phyloP scores from a whole-genome alignment of 2,329 filamentous ascomycete species.

The Fusarium palustre region DNA sequence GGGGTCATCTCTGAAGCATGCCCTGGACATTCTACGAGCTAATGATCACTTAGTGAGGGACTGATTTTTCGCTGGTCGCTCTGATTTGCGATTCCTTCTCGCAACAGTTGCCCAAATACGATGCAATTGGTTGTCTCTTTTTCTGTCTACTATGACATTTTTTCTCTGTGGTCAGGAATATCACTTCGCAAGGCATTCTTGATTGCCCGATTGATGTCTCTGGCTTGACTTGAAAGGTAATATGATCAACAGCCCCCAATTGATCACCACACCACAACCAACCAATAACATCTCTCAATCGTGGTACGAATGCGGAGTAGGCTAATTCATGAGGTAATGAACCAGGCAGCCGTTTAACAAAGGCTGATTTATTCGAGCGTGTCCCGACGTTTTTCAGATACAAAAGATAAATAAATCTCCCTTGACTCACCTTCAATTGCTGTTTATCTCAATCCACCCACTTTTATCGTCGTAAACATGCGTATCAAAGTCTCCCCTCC shows the following conservation, averaged over 20 bases:
- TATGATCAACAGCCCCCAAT: neutral
- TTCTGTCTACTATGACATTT: neutral
- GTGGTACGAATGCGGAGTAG: neutral
- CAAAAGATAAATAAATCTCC: too few relatives aligned
- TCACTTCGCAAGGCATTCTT: neutral
- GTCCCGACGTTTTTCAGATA: neutral
- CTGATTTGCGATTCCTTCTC: neutral
- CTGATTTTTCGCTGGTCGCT: neutral
- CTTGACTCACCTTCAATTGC: fast-evolving
- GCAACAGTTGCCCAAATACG: neutral
- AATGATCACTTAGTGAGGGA: neutral
- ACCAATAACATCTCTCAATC: neutral
- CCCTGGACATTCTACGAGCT: neutral
- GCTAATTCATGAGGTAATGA: neutral
- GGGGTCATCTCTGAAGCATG: neutral
- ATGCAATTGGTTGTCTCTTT: neutral
- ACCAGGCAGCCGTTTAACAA: conserved; percentile 21
- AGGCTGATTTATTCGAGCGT: neutral
- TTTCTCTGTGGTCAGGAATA: too few relatives aligned
- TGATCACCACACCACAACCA: neutral
- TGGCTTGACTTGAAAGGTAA: neutral
- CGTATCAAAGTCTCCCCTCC: neutral
- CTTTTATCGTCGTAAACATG: neutral
- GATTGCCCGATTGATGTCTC: neutral
- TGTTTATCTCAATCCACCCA: neutral